These are phyloP conservation scores for Rhynchospora tenuis DNA, from an alignment of 176 grass and related monocot genomes.

Conservation along the genomic window DNA sequence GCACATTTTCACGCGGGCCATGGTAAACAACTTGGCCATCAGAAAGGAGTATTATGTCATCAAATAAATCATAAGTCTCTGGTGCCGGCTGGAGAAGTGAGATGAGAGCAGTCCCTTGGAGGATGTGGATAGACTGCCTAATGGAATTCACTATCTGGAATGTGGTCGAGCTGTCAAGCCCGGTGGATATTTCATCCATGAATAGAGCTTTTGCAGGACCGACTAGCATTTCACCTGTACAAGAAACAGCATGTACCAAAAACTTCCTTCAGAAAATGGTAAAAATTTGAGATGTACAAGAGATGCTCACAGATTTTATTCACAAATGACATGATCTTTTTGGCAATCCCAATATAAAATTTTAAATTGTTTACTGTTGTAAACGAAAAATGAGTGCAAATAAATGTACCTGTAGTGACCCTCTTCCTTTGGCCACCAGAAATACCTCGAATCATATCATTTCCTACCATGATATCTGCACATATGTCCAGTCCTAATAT, in stretches of 20 bases:
- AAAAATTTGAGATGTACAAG: background rate
- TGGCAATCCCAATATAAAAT: background rate
- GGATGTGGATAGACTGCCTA: constrained; percentile 73
- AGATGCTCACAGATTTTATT: background rate
- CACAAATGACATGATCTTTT: constrained; percentile 1
- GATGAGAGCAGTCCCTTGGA: constrained; percentile 70
- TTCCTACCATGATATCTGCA: constrained; percentile 77
- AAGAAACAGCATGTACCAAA: background rate
- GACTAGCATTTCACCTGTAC: constrained; percentile 86
- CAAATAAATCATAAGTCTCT: constrained; percentile 83
- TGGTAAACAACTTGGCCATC: constrained; percentile 84
- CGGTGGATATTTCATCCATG: constrained; percentile 98
- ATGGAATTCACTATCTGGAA: constrained; percentile 91
- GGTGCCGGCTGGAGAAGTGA: constrained; percentile 82
- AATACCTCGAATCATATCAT: constrained; percentile 82
- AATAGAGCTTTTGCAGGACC: constrained; percentile 74
- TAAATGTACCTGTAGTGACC: constrained; percentile 66
- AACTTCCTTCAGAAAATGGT: background rate
- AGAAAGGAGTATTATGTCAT: constrained; percentile 81
- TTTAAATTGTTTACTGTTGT: too few species aligned
- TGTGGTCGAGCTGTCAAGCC: constrained; percentile 88
- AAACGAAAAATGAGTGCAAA: background rate
- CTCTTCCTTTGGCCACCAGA: constrained; percentile 87
- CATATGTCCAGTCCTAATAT: constrained; percentile 85
- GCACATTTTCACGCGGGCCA: constrained; percentile 60